Percentiles rank a stretch among this genome's conserved stretches.
These are phyloP conservation scores for Beauveria asiatica DNA, from an alignment of 2,329 filamentous ascomycete species.

Conservation along the genomic window DNA sequence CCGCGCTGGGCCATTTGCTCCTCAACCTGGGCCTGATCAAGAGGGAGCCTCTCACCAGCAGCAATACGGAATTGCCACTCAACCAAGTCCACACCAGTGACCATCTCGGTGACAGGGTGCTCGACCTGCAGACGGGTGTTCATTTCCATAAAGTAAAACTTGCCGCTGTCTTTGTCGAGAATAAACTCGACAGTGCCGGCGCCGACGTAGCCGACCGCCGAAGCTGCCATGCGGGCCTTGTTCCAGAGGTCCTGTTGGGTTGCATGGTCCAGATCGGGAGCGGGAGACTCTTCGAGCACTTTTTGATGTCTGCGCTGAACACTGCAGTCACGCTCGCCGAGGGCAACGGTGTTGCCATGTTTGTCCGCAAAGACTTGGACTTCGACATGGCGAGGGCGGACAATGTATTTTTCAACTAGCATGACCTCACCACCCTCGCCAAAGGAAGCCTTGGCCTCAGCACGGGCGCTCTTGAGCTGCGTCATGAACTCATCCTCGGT, in stretches of 20 bases:
- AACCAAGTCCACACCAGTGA: constrained; percentile 67
- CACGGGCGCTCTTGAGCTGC: constrained; percentile 64
- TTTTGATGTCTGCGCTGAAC: constrained; percentile 85
- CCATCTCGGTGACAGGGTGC: constrained; percentile 78
- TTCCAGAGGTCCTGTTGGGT: constrained; percentile 56
- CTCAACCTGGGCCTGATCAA: constrained; percentile 58
- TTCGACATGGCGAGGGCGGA: constrained; percentile 74
- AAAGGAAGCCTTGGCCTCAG: constrained; percentile 70
- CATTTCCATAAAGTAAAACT: constrained; percentile 79
- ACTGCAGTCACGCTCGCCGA: constrained; percentile 83
- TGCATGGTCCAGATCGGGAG: constrained; percentile 53
- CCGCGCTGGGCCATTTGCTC: constrained; percentile 65
- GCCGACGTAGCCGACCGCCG: constrained; percentile 78
- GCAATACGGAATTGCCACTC: constrained; percentile 88
- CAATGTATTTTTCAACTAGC: constrained; percentile 76
- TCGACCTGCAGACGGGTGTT: constrained; percentile 91
- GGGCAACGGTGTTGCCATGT: constrained; percentile 67
- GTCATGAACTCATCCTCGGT: constrained; percentile 59
- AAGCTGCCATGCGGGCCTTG: constrained; percentile 55
- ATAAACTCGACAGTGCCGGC: constrained; percentile 89
- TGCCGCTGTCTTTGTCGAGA: constrained; percentile 70
- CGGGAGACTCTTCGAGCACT: constrained; percentile 82
- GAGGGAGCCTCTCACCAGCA: constrained; percentile 46
- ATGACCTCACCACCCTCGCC: constrained; percentile 73
- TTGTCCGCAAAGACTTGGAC: constrained; percentile 86